Evolutionary conservation across 2,329 filamentous ascomycete genomes (phyloP).

Genomic region (Phialocephala sp.): DNA sequence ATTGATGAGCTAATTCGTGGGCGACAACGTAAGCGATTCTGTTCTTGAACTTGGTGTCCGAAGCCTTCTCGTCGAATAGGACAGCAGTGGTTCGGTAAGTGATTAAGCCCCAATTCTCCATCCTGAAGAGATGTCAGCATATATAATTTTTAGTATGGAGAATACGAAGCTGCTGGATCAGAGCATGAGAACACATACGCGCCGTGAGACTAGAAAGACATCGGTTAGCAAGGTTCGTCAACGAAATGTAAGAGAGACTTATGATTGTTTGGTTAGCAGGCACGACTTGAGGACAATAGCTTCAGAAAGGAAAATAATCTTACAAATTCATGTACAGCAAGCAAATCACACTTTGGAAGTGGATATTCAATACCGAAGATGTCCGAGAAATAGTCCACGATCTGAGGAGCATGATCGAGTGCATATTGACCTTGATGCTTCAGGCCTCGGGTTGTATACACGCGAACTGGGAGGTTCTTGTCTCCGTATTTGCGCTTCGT

Average conservation of each 20-base stretch:
- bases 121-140: conserved; percentile 26
- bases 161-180: not conserved
- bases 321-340: conserved; percentile 92
- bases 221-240: conserved; percentile 45
- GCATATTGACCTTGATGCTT: conserved; percentile 92
- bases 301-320: conserved; percentile 42
- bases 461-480: conserved; percentile 87
- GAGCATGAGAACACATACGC: conserved; percentile 62
- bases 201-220: conserved; percentile 57
- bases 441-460: conserved; percentile 94
- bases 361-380: conserved; percentile 94
- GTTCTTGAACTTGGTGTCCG: conserved; percentile 89
- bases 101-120: conserved; percentile 86
- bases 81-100: conserved; percentile 96
- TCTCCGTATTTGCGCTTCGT: conserved; percentile 91
- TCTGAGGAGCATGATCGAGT: conserved; percentile 87
- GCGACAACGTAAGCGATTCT: conserved; percentile 95
- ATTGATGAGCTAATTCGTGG: conserved; percentile 96
- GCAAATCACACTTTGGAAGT: conserved; percentile 86
- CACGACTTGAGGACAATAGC: not conserved
- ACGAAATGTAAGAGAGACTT: conserved; percentile 3
- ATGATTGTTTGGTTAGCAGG: conserved; percentile 18
- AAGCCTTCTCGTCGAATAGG: conserved; percentile 92
- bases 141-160: not conserved
- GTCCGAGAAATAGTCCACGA: conserved; percentile 96